phyloP scores from a whole-genome alignment of 257 asterid genomes.

The Handroanthus guayacan region DNA sequence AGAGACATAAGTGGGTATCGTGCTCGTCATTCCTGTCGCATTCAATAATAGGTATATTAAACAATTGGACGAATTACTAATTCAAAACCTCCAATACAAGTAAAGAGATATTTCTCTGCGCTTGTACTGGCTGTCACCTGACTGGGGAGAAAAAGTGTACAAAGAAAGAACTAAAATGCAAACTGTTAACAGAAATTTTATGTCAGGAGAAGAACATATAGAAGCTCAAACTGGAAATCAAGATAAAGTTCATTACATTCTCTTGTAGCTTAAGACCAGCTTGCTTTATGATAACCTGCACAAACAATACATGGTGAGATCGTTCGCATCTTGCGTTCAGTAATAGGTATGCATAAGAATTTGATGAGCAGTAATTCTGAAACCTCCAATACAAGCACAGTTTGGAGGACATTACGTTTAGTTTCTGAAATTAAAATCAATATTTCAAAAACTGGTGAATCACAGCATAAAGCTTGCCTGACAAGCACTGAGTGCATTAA shows the following conservation, averaged over 20 bases:
- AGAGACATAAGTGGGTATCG: not conserved
- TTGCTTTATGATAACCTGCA: constrained; percentile 91
- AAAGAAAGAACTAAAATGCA: not conserved
- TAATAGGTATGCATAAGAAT: no score
- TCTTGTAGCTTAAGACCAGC: constrained; percentile 96
- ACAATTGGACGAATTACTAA: constrained; percentile 11
- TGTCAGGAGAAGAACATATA: constrained; percentile 21
- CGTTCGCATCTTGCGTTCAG: constrained; percentile 12
- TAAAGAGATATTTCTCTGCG: not conserved
- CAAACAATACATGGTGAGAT: constrained; percentile 28
- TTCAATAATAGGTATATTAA: not conserved
- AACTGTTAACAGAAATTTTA: constrained; percentile 17
- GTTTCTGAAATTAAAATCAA: constrained; percentile 7
- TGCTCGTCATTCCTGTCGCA: not conserved
- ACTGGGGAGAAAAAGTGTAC: not conserved
- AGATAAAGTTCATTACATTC: constrained; percentile 57
- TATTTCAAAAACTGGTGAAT: constrained; percentile 12
- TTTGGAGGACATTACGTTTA: constrained; percentile 15
- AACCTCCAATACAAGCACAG: not conserved
- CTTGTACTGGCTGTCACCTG: constrained; percentile 6
- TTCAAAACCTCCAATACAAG: constrained; percentile 5
- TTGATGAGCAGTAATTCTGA: no score
- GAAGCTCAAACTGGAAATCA: constrained; percentile 26
- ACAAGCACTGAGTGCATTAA: constrained; percentile 34
- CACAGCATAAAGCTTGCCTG: constrained; percentile 28